These are phyloP conservation scores for Veloboletus limbatus DNA, from an alignment of 1,284 basidiomycete species.

Conservation along the genomic window DNA sequence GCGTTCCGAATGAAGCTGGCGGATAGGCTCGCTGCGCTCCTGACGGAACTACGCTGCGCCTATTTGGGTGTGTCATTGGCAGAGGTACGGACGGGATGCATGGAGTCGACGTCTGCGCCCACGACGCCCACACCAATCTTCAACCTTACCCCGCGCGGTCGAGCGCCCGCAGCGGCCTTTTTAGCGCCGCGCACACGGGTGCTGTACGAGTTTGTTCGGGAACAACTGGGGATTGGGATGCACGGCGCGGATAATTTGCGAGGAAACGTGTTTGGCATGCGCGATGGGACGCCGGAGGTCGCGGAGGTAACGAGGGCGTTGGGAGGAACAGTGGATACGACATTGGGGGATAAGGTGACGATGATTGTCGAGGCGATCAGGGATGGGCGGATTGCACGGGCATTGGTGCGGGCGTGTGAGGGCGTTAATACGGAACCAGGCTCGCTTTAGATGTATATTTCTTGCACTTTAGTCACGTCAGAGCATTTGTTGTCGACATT, in stretches of 20 bases:
- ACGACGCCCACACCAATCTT: slow-evolving; percentile 7
- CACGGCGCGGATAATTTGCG: slow-evolving; percentile 67
- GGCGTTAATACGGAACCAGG: too few relatives aligned
- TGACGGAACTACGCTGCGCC: slow-evolving; percentile 30
- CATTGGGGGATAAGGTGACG: slow-evolving; percentile 64
- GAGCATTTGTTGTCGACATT: too few relatives aligned
- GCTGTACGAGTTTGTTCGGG: slow-evolving; percentile 70
- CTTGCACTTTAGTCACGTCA: too few relatives aligned
- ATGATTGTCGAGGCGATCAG: slow-evolving; percentile 72
- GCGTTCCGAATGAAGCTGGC: slow-evolving; percentile 26
- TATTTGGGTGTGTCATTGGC: slow-evolving; percentile 27
- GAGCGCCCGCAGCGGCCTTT: slow-evolving; percentile 56
- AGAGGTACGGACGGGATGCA: slow-evolving; percentile 23
- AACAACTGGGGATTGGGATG: slow-evolving; percentile 66
- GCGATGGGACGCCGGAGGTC: not conserved
- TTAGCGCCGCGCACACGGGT: slow-evolving; percentile 58
- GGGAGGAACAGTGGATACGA: slow-evolving; percentile 40
- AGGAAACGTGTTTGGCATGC: slow-evolving; percentile 32
- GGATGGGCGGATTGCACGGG: slow-evolving; percentile 66
- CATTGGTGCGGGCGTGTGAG: slow-evolving; percentile 53
- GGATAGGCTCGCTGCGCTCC: slow-evolving; percentile 17
- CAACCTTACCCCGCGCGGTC: slow-evolving; percentile 24
- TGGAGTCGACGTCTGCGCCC: slow-evolving; percentile 1
- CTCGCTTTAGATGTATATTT: too few relatives aligned
- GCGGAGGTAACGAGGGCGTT: slow-evolving; percentile 13